Evolutionary conservation across 2,329 filamentous ascomycete species (phyloP), one percentile per base, ranked within the genome.

Genomic region (Talaromyces sp.): DNA sequence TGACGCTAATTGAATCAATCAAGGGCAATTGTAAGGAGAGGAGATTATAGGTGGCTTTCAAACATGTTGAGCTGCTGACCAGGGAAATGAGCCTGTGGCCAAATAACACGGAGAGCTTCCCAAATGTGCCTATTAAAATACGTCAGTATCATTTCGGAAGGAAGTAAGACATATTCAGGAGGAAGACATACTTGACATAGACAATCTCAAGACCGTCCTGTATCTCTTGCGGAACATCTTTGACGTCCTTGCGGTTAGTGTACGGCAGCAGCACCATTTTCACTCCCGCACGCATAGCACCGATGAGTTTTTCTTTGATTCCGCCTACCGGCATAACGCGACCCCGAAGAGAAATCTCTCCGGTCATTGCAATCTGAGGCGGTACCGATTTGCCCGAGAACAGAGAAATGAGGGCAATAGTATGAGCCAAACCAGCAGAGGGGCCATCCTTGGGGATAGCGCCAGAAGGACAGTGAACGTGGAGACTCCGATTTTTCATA

Each of bases 231-330:
- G 95, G 95, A 61, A 98, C 81, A 77, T 98, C 93, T 76, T 90
- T 90, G 63, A 90, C 89, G 73, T 99, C 95, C 79, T 98, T 98
- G 66, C 88, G 85, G 75, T 99, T 99, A 69, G 91, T 89, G 35
- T 88, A 85, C 2, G 95, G 95, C 7, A 99, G 81, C 64, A 99
- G 76, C 7, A 99, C 93, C 35, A 91, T 93, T 83, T 96, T 96
- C 65, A 99, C 93, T 31, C 95, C 95, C 1, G 95, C 95, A 61
- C 93, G 85, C 72, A 96, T 82, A 8, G 95, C 95, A 23, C 95
- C 95, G 72, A 99, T 98, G 60, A 98, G 83, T 77, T 99, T 99
- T 85, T 99, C 93, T 79, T 98, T 97, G 80, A 99, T 98, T 18
- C 95, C 95, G 60, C 95, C 95, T 39, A 99, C 95, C 28, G 93